Conservation (phyloP, 805 yeast genomes). For the Pichia paraexigua region DNA sequence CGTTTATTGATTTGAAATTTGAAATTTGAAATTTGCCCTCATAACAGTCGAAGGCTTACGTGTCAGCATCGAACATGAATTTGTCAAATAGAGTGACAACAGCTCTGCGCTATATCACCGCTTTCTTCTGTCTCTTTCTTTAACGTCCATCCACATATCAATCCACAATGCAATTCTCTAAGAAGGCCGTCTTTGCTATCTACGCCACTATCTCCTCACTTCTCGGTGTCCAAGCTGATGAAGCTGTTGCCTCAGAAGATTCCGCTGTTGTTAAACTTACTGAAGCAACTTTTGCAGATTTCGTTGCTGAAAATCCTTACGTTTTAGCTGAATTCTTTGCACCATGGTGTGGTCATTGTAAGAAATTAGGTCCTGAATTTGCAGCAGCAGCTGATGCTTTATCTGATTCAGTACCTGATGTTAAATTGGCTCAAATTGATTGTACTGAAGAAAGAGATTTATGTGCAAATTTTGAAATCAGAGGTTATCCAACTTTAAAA, state of each 20-base stretch:
- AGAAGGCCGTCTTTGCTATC: constrained; percentile 33
- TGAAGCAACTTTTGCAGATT: constrained; percentile 53
- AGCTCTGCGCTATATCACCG: not conserved
- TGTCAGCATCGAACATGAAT: not conserved
- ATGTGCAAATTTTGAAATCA: constrained; percentile 59
- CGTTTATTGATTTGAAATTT: no score
- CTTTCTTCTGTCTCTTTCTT: not conserved
- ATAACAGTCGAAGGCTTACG: not conserved
- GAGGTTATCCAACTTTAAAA: constrained; percentile 82
- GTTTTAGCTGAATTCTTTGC: constrained; percentile 86
- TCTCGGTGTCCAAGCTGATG: constrained; percentile 27
- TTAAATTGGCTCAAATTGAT: constrained; percentile 75
- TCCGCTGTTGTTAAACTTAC: constrained; percentile 83
- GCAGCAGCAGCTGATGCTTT: constrained; percentile 62
- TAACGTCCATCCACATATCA: not conserved
- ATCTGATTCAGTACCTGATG: constrained; percentile 40
- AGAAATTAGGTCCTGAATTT: constrained; percentile 75
- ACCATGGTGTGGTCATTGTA: constrained; percentile 98
- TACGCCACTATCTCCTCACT: constrained; percentile 30
- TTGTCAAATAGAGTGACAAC: not conserved
- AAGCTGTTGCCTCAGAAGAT: constrained; percentile 70
- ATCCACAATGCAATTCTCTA: constrained; percentile 27
- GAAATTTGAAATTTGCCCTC: not conserved
- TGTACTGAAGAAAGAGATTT: constrained; percentile 72
- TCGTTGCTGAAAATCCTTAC: constrained; percentile 63